phyloP scores from a whole-genome alignment of 2,329 filamentous ascomycete genomes.

The Pseudopithomyces maydicus region DNA sequence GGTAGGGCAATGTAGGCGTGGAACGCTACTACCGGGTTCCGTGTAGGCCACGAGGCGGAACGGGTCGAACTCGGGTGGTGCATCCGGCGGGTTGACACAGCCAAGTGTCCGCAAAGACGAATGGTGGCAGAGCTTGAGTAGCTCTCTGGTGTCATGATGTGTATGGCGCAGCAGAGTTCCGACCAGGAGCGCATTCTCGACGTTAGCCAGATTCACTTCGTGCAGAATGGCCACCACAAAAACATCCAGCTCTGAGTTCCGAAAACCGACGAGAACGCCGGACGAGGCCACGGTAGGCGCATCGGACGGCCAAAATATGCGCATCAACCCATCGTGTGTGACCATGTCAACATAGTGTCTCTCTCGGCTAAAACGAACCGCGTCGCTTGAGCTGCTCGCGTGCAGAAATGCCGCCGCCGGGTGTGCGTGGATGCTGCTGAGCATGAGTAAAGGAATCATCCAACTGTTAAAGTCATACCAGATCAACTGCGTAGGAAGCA shows the following conservation, averaged over 20 bases:
- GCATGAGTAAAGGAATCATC: constrained; percentile 16
- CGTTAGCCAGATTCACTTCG: constrained; percentile 83
- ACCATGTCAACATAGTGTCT: constrained; percentile 66
- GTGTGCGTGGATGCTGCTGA: constrained; percentile 77
- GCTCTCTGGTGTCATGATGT: constrained; percentile 76
- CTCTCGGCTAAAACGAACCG: constrained; percentile 79
- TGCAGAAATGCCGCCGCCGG: constrained; percentile 83
- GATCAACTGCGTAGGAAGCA: constrained; percentile 76
- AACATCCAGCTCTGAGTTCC: constrained; percentile 87
- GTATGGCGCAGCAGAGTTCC: constrained; percentile 84
- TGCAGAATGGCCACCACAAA: constrained; percentile 89
- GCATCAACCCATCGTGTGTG: constrained; percentile 82
- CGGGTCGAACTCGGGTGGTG: constrained; percentile 62
- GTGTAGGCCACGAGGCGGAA: constrained; percentile 70
- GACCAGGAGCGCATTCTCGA: constrained; percentile 84
- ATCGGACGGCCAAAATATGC: constrained; percentile 97
- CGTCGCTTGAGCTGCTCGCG: constrained; percentile 92
- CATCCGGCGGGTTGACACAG: constrained; percentile 69
- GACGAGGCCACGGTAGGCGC: constrained; percentile 72
- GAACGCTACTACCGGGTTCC: constrained; percentile 59
- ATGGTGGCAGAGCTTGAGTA: constrained; percentile 84
- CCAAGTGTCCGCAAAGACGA: constrained; percentile 85
- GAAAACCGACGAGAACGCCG: constrained; percentile 93
- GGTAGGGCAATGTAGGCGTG: constrained; percentile 71
- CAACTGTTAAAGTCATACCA: constrained; percentile 63